phyloP scores from a whole-genome alignment of 169 alveolate species.

The Besnoitia besnoiti region DNA sequence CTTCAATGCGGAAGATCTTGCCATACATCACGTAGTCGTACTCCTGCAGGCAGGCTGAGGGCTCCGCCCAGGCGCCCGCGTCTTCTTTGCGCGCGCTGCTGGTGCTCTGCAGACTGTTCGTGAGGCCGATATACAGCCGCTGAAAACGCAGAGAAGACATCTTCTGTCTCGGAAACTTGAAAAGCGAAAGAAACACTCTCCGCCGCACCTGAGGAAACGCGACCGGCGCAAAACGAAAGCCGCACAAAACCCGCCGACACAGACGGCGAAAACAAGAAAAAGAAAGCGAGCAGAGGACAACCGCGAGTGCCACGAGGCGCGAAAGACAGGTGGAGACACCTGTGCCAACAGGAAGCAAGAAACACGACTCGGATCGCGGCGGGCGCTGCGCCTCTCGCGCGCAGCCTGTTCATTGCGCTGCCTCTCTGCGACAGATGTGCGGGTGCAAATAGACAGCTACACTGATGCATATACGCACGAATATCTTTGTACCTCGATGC shows the following conservation, averaged over 20 bases:
- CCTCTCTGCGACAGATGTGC: no score
- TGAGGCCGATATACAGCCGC: slow-evolving; percentile 23
- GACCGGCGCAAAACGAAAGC: neutral
- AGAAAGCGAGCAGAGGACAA: neutral
- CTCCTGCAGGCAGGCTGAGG: slow-evolving; percentile 75
- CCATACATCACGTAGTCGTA: slow-evolving; percentile 92
- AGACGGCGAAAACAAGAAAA: neutral
- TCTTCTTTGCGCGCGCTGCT: neutral
- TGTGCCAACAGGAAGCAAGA: neutral
- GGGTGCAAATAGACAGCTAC: no score
- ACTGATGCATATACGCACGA: no score
- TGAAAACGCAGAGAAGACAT: neutral
- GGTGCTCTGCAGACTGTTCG: neutral
- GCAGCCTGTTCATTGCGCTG: no score
- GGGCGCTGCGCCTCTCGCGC: no score
- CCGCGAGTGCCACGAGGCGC: neutral
- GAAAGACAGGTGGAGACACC: neutral
- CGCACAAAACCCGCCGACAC: neutral
- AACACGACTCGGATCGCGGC: no score
- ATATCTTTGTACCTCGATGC: no score
- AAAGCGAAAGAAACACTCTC: neutral
- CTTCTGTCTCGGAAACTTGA: neutral
- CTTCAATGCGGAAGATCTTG: slow-evolving; percentile 88
- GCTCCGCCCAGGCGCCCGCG: neutral
- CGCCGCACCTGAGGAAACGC: neutral